Percentiles rank a stretch among this genome's conserved stretches.
Conservation (phyloP, 2,329 filamentous ascomycete genomes). For the Alternaria arbusti region DNA sequence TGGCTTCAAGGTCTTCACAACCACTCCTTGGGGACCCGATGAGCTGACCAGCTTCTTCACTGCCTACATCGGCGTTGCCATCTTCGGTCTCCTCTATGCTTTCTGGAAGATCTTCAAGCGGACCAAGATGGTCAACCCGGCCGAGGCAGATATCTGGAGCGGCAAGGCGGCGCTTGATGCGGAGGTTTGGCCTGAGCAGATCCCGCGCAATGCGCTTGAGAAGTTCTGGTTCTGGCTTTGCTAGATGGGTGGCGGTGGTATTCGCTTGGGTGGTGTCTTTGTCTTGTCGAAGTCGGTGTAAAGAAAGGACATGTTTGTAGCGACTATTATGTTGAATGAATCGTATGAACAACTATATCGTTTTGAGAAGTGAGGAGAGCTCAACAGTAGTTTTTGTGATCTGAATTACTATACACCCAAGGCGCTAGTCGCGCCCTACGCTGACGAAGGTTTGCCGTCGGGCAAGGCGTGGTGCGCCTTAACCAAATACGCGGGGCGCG, state of each 20-base stretch:
- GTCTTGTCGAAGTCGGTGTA: neutral
- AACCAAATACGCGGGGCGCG: neutral
- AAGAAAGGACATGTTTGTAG: neutral
- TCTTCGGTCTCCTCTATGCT: conserved; percentile 57
- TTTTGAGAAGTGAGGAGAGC: neutral
- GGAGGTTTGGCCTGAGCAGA: conserved; percentile 52
- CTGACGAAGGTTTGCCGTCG: neutral
- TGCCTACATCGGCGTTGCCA: conserved; percentile 54
- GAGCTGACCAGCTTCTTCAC: conserved; percentile 57
- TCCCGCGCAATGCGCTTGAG: conserved; percentile 53
- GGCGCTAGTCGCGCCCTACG: neutral
- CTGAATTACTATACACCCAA: neutral
- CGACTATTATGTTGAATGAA: neutral
- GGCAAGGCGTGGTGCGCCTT: neutral
- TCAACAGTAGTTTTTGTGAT: neutral
- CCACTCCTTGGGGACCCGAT: conserved; percentile 46
- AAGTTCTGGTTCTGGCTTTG: conserved; percentile 59
- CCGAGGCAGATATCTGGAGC: conserved; percentile 54
- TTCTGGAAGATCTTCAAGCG: conserved; percentile 72
- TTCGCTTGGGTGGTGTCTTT: neutral
- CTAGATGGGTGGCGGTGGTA: conserved; percentile 22
- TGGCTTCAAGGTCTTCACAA: conserved; percentile 65
- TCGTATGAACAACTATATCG: neutral
- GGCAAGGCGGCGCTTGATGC: conserved; percentile 57
- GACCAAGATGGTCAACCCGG: conserved; percentile 57